phyloP scores from a whole-genome alignment of 2,329 filamentous ascomycete species.

The Knufia fluminis region DNA sequence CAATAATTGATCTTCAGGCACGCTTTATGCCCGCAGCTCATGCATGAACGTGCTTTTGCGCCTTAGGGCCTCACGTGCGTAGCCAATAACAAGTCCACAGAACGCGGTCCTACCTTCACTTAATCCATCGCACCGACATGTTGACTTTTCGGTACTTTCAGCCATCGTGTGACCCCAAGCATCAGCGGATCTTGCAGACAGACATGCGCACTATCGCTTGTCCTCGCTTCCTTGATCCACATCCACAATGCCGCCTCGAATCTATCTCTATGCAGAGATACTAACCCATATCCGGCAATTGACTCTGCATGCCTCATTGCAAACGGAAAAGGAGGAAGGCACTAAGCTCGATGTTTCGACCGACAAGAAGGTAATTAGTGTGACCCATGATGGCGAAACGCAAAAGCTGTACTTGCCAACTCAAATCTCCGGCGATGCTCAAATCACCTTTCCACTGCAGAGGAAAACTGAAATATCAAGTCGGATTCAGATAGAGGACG shows the following conservation, averaged over 20 bases:
- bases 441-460: constrained; percentile 41
- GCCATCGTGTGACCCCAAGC: not conserved
- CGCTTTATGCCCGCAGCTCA: too few species aligned
- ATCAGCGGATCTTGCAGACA: constrained; percentile 1
- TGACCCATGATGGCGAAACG: constrained; percentile 38
- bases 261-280: constrained; percentile 49
- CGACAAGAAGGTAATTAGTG: constrained; percentile 35
- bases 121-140: not conserved
- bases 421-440: constrained; percentile 35
- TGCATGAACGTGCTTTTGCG: too few species aligned
- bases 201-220: not conserved
- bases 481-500: constrained; percentile 43
- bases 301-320: constrained; percentile 47
- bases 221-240: not conserved
- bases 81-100: not conserved
- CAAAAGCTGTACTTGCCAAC: constrained; percentile 40
- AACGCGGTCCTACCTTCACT: too few species aligned
- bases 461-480: constrained; percentile 42
- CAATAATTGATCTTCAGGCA: too few species aligned
- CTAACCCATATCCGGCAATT: constrained; percentile 53
- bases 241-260: constrained; percentile 13
- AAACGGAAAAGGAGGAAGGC: constrained; percentile 33
- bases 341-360: constrained; percentile 38
- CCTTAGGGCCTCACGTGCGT: not conserved
- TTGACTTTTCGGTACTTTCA: not conserved